Conservation (phyloP, 2,329 filamentous ascomycete species). For the Nemania serpens region DNA sequence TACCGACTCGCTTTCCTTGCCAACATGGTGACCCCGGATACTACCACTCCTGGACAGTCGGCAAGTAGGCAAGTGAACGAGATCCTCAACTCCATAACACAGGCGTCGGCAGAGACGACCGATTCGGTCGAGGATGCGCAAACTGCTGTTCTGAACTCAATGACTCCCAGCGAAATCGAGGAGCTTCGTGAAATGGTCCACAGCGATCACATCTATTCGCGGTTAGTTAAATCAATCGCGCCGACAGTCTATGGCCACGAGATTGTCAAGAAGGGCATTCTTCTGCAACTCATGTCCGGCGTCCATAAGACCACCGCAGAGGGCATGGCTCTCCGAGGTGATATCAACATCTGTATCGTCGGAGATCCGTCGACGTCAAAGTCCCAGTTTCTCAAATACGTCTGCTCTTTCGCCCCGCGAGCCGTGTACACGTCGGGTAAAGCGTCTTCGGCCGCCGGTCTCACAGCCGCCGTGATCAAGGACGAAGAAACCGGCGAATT, state of each 20-base stretch:
- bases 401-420: slow-evolving; percentile 94
- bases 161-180: slow-evolving; percentile 85
- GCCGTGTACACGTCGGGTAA: slow-evolving; percentile 98
- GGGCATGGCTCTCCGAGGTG: slow-evolving; percentile 92
- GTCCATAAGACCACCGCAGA: slow-evolving; percentile 90
- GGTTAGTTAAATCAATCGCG: slow-evolving; percentile 89
- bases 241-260: slow-evolving; percentile 98
- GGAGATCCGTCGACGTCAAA: slow-evolving; percentile 97
- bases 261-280: slow-evolving; percentile 94
- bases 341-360: slow-evolving; percentile 98
- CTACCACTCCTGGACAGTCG: slow-evolving; percentile 75
- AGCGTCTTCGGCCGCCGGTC: slow-evolving; percentile 93
- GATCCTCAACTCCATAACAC: slow-evolving; percentile 82
- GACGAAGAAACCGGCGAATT: slow-evolving; percentile 99
- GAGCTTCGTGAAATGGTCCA: slow-evolving; percentile 94
- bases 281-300: slow-evolving; percentile 95
- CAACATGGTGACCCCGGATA: slow-evolving; percentile 93
- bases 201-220: slow-evolving; percentile 91
- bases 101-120: slow-evolving; percentile 69
- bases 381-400: slow-evolving; percentile 97
- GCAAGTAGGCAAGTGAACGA: slow-evolving; percentile 79
- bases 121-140: slow-evolving; percentile 84
- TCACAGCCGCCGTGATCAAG: slow-evolving; percentile 95
- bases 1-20: slow-evolving; percentile 96
- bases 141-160: slow-evolving; percentile 81